Conservation (phyloP, 257 asterid species). For the Fraxinus anomala region DNA sequence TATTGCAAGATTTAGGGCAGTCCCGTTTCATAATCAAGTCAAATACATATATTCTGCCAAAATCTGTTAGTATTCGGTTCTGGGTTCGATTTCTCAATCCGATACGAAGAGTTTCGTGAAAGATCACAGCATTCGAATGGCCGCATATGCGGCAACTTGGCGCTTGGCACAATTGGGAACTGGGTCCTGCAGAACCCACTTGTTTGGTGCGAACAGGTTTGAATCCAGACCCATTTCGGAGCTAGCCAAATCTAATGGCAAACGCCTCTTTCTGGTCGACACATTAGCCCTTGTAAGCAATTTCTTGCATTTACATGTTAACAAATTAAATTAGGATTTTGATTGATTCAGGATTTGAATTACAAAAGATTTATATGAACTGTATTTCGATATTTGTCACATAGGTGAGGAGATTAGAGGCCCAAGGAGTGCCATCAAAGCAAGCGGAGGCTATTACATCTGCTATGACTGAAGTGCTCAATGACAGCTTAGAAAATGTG, state of each 20-base stretch:
- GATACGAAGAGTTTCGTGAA: neutral
- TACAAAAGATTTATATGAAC: neutral
- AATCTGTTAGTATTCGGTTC: neutral
- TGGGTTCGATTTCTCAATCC: neutral
- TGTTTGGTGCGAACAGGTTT: constrained; percentile 30
- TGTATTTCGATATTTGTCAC: constrained; percentile 23
- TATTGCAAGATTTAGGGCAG: constrained; percentile 5
- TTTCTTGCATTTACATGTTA: neutral
- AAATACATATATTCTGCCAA: constrained; percentile 3
- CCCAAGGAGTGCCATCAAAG: constrained; percentile 74
- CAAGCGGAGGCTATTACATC: constrained; percentile 94
- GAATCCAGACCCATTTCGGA: constrained; percentile 53
- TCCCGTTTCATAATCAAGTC: neutral
- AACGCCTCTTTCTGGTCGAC: constrained; percentile 79
- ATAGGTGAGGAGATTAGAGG: constrained; percentile 79
- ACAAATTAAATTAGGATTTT: neutral
- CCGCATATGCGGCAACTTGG: constrained; percentile 56
- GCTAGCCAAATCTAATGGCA: constrained; percentile 50
- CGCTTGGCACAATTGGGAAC: constrained; percentile 43
- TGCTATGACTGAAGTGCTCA: constrained; percentile 68
- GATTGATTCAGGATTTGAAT: constrained; percentile 4
- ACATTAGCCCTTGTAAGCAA: constrained; percentile 76
- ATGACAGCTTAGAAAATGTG: constrained; percentile 74
- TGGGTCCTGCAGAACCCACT: constrained; percentile 27
- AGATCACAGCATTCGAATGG: constrained; percentile 37